A percentile compares a stretch with the other conserved stretches of the same genome.
Evolutionary conservation across 345 rosid genomes (phyloP).

Genomic region (Gossypium longicalyx): DNA sequence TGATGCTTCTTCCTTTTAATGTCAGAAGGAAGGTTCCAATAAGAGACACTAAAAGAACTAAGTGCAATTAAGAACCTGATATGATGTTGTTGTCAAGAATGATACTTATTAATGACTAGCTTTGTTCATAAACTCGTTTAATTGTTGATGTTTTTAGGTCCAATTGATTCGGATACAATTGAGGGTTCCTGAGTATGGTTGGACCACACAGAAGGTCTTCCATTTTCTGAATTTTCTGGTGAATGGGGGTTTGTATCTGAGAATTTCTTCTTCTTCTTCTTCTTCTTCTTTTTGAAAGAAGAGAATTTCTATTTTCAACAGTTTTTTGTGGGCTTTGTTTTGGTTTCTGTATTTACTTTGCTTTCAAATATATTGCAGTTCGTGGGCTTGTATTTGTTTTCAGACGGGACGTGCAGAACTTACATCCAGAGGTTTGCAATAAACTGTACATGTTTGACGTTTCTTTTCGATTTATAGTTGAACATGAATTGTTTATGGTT

Average conservation of each 20-base stretch:
- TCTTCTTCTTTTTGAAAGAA: too few species aligned
- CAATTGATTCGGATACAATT: constrained; percentile 81
- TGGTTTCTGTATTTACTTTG: background rate
- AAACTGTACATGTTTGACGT: background rate
- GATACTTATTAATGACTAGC: background rate
- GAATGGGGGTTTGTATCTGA: constrained; percentile 59
- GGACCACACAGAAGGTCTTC: constrained; percentile 96
- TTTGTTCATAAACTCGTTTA: background rate
- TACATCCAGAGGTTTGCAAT: constrained; percentile 53
- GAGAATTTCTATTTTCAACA: background rate
- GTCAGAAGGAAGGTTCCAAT: background rate
- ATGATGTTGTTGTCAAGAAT: background rate
- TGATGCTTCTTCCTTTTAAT: background rate
- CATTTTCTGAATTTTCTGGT: constrained; percentile 92
- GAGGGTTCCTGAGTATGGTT: constrained; percentile 91
- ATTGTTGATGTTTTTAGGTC: constrained; percentile 37
- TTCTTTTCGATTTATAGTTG: background rate
- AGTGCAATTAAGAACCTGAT: background rate
- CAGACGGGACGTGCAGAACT: constrained; percentile 51
- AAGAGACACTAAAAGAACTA: background rate
- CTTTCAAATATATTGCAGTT: constrained; percentile 37
- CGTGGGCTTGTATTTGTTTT: constrained; percentile 62
- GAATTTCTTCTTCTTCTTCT: background rate
- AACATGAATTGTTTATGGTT: background rate
- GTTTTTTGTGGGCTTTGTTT: background rate